Conservation (phyloP, 257 asterid genomes). For the Plantago elongata region DNA sequence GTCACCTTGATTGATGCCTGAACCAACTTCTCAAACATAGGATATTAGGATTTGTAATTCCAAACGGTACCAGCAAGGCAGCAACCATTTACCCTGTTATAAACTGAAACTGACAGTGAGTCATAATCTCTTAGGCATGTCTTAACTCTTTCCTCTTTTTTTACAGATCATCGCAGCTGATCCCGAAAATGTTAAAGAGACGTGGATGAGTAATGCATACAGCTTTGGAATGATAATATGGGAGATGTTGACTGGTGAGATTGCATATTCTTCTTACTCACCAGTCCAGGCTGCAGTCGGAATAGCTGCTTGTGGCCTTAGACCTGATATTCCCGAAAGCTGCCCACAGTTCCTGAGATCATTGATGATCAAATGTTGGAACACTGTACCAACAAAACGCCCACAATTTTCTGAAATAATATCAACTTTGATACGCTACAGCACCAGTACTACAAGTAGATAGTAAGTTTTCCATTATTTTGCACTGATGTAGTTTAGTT, state of each 20-base stretch:
- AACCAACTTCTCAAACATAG: no score
- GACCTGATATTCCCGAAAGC: conserved; percentile 84
- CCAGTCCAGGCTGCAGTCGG: conserved; percentile 99
- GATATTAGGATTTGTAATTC: no score
- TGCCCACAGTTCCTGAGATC: conserved; percentile 71
- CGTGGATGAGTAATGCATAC: conserved; percentile 95
- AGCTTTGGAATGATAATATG: conserved; percentile 90
- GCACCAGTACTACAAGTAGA: conserved; percentile 46
- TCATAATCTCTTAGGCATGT: no score
- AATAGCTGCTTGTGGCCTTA: conserved; percentile 96
- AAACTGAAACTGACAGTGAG: no score
- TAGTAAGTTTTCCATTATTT: conserved; percentile 28
- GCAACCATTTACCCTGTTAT: no score
- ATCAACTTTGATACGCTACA: conserved; percentile 43
- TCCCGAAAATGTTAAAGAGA: conserved; percentile 81
- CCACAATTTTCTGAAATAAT: conserved; percentile 79
- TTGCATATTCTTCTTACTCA: conserved; percentile 89
- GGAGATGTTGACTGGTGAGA: conserved; percentile 89
- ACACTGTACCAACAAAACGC: conserved; percentile 75
- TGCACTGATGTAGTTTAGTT: conserved; percentile 12
- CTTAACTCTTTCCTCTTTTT: conserved; percentile 18
- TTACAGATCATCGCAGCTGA: conserved; percentile 91
- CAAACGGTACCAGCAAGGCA: no score
- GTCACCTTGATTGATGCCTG: neutral
- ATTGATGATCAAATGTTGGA: conserved; percentile 88